Evolutionary conservation across 805 yeast species (phyloP), one percentile per base, ranked within the genome.

Genomic region (Suhomyces canberraensis): DNA sequence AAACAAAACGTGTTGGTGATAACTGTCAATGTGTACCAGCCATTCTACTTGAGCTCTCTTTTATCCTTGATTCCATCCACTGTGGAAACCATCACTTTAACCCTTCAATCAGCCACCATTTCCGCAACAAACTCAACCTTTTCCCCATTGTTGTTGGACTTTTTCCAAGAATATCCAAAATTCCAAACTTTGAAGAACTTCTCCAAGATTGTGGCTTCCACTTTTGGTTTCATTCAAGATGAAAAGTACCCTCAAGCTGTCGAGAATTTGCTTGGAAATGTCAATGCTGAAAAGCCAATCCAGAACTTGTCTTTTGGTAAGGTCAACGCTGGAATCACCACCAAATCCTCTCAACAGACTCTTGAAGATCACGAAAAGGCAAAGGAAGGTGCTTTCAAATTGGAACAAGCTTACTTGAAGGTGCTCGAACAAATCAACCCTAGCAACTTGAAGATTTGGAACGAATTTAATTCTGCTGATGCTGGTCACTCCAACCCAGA

Each of bases 381-480:
- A 9, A 56, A 74, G 20, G 61, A 63, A 24, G 68, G 70, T 30
- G 84, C 78, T 5, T 52, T 68, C 39, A 60, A 63, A 17, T 71
- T 81, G 45, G 96, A 87, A 61, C 76, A 79, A 35, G 87, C 90
- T 14, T 90, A 90, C 64, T 63, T 80, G 46, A 82, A 81, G 56
- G 78, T 91, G 14, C 71, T 90, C 47, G 60, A 73, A 32, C 95
- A 89, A 60, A 69, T 86, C 6, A 81, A 79, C 54, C 61, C 71
- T 13, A 56, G 69, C 6, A 69, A 76, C 37, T 65, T 85, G 42
- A 67, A 73, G 35, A 61, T 89, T 25, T 67, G 84, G 56, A 83
- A 87, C 60, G 79, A 80, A 37, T 75, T 61, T 46, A 49, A 71
- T 13, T 67, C 73, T 16, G 61, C 64, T 24, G 64, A 70, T 29